Evolutionary conservation across 179 eudicot genomes (phyloP).

Genomic region (Kewa caespitosa): DNA sequence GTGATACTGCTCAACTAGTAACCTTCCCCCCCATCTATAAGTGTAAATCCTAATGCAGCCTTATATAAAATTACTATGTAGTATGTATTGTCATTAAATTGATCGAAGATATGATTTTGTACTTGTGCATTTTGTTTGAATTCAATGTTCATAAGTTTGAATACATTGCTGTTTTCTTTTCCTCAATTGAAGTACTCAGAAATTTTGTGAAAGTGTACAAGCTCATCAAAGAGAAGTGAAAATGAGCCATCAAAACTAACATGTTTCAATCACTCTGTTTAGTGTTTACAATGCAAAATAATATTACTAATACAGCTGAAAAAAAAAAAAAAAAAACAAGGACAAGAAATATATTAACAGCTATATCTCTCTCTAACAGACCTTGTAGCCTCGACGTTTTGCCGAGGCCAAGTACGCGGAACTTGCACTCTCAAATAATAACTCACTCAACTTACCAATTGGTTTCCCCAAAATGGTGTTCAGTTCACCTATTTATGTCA

Average conservation of each 20-base stretch:
- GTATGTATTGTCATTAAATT: neutral
- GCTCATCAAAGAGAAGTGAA: neutral
- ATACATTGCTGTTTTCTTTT: neutral
- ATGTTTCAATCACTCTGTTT: slow-evolving; percentile 32
- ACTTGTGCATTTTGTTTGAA: neutral
- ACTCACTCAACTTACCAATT: slow-evolving; percentile 20
- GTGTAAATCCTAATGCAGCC: slow-evolving; percentile 22
- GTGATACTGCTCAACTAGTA: slow-evolving; percentile 2
- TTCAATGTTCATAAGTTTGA: neutral
- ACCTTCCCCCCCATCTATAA: neutral
- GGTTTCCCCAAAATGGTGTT: slow-evolving; percentile 22
- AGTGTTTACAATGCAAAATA: slow-evolving; percentile 29
- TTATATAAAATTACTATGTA: too few relatives aligned
- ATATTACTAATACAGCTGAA: neutral
- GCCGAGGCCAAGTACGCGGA: slow-evolving; percentile 15
- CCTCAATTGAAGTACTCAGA: neutral
- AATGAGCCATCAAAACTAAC: slow-evolving; percentile 29
- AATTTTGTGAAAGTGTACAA: neutral
- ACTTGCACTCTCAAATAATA: slow-evolving; percentile 20
- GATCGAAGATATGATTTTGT: neutral
- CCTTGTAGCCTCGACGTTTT: slow-evolving; percentile 21
- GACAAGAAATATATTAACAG: slow-evolving; percentile 30
- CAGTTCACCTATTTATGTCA: slow-evolving; percentile 19
- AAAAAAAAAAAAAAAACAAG: slow-evolving; percentile 2
- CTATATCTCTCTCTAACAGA: slow-evolving; percentile 25